Evolutionary conservation across 148 eudicot species (phyloP).

Genomic region (Drosera capensis): DNA sequence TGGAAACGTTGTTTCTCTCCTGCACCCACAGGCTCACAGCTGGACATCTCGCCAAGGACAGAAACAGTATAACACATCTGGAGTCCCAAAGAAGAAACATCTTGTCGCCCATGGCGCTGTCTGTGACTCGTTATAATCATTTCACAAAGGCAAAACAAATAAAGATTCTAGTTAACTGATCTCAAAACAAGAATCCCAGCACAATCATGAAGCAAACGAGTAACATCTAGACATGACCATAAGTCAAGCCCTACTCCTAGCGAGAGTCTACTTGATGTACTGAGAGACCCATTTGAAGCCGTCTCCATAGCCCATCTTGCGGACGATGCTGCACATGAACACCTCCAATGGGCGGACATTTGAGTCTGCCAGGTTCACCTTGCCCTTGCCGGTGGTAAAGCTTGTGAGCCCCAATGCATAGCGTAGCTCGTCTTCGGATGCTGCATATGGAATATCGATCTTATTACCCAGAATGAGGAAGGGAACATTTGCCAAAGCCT

Average conservation of each 20-base stretch:
- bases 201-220: constrained; percentile 9
- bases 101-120: no score
- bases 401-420: constrained; percentile 47
- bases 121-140: no score
- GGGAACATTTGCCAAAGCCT: constrained; percentile 61
- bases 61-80: no score
- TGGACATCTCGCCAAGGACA: no score
- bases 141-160: neutral
- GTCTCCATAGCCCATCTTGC: constrained; percentile 88
- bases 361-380: constrained; percentile 50
- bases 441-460: constrained; percentile 78
- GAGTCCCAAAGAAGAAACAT: no score
- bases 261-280: constrained; percentile 39
- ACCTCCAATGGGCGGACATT: constrained; percentile 72
- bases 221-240: constrained; percentile 1
- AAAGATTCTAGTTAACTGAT: neutral
- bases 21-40: no score
- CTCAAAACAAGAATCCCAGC: constrained; percentile 14
- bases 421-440: constrained; percentile 70
- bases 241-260: constrained; percentile 1
- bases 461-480: constrained; percentile 71
- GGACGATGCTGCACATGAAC: constrained; percentile 81
- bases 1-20: no score
- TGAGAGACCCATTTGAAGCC: constrained; percentile 89
- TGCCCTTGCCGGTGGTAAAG: constrained; percentile 75